phyloP scores from a whole-genome alignment of 306 rosid genomes.

The Trichosanthes cucumerina region DNA sequence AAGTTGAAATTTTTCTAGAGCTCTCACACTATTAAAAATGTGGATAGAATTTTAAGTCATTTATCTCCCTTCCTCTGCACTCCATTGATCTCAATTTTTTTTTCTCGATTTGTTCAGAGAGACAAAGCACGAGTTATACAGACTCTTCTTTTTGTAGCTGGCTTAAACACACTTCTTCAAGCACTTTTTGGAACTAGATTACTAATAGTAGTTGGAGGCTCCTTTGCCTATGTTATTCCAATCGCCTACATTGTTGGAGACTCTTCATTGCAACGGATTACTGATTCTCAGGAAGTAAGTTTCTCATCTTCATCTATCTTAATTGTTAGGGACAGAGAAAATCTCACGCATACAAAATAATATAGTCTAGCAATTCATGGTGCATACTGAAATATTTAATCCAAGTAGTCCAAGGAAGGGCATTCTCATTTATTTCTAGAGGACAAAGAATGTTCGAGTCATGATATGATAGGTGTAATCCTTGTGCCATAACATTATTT shows the following conservation, averaged over 20 bases:
- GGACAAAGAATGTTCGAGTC: background rate
- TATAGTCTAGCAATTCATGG: background rate
- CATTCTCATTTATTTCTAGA: background rate
- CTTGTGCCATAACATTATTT: background rate
- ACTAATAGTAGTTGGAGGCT: constrained; percentile 94
- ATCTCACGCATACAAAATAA: background rate
- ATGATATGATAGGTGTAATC: background rate
- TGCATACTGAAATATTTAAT: background rate
- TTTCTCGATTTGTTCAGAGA: constrained; percentile 35
- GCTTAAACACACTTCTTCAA: constrained; percentile 93
- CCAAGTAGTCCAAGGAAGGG: background rate
- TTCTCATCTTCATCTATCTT: constrained; percentile 14
- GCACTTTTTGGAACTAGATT: constrained; percentile 92
- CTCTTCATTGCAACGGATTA: constrained; percentile 52
- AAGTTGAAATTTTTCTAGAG: background rate
- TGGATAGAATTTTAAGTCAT: background rate
- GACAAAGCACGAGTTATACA: constrained; percentile 90
- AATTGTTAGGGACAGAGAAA: background rate
- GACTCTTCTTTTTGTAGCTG: constrained; percentile 87
- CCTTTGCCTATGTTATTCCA: constrained; percentile 77
- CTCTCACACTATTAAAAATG: background rate
- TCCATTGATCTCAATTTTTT: background rate
- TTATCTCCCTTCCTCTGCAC: background rate
- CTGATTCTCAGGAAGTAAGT: constrained; percentile 69
- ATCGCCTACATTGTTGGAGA: constrained; percentile 71